phyloP scores from a whole-genome alignment of 805 yeast genomes.

The Nakazawaea wyomingensis region DNA sequence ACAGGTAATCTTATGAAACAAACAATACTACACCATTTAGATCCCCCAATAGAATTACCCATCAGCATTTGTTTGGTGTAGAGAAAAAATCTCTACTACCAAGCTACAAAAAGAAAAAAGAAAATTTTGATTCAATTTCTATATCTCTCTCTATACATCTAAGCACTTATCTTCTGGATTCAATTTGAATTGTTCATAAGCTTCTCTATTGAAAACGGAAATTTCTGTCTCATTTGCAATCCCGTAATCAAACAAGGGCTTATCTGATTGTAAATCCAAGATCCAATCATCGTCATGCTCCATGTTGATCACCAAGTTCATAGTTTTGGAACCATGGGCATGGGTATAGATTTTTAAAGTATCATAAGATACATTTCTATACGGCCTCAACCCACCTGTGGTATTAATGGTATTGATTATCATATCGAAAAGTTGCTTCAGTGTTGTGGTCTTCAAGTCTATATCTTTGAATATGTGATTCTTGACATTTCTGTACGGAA shows the following conservation, averaged over 20 bases:
- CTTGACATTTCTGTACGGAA: slow-evolving; percentile 84
- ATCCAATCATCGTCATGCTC: slow-evolving; percentile 81
- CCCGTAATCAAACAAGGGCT: slow-evolving; percentile 46
- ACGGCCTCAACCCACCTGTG: slow-evolving; percentile 75
- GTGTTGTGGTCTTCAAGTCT: slow-evolving; percentile 66
- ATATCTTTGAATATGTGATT: slow-evolving; percentile 65
- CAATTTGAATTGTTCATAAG: slow-evolving; percentile 61
- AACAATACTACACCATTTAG: too few relatives aligned
- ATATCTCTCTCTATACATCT: slow-evolving; percentile 6
- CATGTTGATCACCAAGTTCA: slow-evolving; percentile 85
- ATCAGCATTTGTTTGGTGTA: too few relatives aligned
- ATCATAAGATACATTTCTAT: slow-evolving; percentile 68
- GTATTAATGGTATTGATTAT: slow-evolving; percentile 38
- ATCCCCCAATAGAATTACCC: too few relatives aligned
- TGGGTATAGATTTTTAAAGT: slow-evolving; percentile 84
- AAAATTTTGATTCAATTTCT: not conserved
- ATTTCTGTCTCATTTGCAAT: slow-evolving; percentile 88
- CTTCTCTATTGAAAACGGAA: slow-evolving; percentile 67
- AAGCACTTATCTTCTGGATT: slow-evolving; percentile 94
- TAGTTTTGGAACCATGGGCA: slow-evolving; percentile 92
- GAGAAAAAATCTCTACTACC: too few relatives aligned
- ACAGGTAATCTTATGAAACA: too few relatives aligned
- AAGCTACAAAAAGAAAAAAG: too few relatives aligned
- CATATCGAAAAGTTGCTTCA: slow-evolving; percentile 53
- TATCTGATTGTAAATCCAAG: slow-evolving; percentile 34